Conservation (phyloP, 441 rosid species). For the Flueggea neowawraea region DNA sequence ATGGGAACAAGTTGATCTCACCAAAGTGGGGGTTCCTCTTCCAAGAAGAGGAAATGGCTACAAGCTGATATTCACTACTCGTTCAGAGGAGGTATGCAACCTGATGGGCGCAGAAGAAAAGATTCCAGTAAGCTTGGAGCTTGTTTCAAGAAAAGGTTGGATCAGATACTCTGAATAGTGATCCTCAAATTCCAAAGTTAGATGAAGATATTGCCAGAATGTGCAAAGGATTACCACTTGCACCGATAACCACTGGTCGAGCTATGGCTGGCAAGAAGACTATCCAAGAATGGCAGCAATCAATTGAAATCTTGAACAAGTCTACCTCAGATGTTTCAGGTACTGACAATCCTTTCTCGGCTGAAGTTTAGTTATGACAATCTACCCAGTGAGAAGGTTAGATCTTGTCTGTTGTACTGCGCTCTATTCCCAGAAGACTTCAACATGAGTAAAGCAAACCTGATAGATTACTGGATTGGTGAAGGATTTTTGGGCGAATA, state of each 20-base stretch:
- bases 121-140: conserved; percentile 33
- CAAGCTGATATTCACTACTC: conserved; percentile 23
- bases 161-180: conserved; percentile 14
- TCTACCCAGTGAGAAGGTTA: background rate
- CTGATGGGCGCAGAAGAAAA: conserved; percentile 31
- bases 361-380: conserved; percentile 30
- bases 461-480: conserved; percentile 20
- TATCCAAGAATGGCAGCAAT: conserved; percentile 20
- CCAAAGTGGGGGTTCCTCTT: conserved; percentile 17
- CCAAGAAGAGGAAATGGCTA: conserved; percentile 14
- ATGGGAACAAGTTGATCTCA: conserved; percentile 22
- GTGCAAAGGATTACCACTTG: conserved; percentile 33
- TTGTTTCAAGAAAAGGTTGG: conserved; percentile 31
- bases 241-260: conserved; percentile 29
- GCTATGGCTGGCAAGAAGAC: conserved; percentile 35
- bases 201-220: conserved; percentile 26
- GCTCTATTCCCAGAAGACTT: conserved; percentile 10
- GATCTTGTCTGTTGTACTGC: conserved; percentile 12
- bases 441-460: background rate
- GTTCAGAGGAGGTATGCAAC: conserved; percentile 30
- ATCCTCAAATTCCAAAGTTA: conserved; percentile 21
- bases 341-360: conserved; percentile 11
- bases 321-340: conserved; percentile 14
- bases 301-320: conserved; percentile 9
- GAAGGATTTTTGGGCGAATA: conserved; percentile 10